Base-by-base conservation (phyloP, 2,329 filamentous ascomycete species). In the Ceratocystis papillata region DNA sequence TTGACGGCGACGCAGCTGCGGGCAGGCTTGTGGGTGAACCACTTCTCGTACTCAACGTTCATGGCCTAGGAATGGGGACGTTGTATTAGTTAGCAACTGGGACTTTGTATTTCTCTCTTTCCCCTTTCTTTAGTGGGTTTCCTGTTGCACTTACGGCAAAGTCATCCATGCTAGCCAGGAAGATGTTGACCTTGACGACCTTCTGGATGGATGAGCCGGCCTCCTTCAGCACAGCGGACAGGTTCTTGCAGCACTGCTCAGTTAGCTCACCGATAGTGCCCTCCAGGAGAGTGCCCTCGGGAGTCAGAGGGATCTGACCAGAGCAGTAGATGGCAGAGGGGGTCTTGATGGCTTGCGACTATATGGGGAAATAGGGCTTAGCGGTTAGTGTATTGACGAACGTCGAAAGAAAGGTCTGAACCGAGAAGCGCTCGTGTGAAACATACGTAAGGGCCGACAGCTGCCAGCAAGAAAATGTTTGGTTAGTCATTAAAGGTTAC, bases 141-240 rank as follows among this genome's bases (percentile, higher is more conserved):
- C 5, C 48, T 25, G 8, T 28, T 37, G 63, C 41, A 74, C 80
- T 70, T 73, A 82, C 80, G 62, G 83, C 86, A 74, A 97, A 97
- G 77, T 94, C 82, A 69, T 81, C 83, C 93, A 97, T 97, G 77
- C 95, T 88, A 63, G 88, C 87, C 69, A 97, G 79, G 82, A 96
- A 97, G 74, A 96, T 87, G 74, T 86, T 90, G 72, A 91, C 88
- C 83, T 96, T 96, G 78, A 96, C 89, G 60, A 96, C 87, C 76
- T 86, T 89, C 69, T 83, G 77, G 67, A 97, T 82, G 64, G 82
- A 84, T 25, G 88, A 92, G 65, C 89, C 90, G 28, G 91, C 90
- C 71, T 87, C 90, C 68, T 85, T 83, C 63, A 97, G 84, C 67
- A 97, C 90, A 55, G 89, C 88, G 75, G 87, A 82, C 73, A 96